Evolutionary conservation across 2,329 filamentous ascomycete genomes (phyloP).

Genomic region (Penicillium sp.): DNA sequence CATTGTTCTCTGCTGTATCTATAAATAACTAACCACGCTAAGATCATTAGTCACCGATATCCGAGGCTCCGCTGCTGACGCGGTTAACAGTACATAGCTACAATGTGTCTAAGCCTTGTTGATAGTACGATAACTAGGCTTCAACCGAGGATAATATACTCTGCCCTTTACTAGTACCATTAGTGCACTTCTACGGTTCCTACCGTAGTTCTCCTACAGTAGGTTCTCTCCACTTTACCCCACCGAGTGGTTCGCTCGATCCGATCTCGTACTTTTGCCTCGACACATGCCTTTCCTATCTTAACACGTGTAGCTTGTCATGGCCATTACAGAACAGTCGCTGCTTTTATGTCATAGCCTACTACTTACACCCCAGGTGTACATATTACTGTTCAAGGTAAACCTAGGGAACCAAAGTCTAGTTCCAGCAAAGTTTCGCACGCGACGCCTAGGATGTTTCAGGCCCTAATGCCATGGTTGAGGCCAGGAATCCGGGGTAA

Average conservation of each 20-base stretch:
- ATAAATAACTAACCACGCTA: conserved; percentile 7
- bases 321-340: not conserved
- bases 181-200: not conserved
- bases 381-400: not conserved
- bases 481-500: conserved; percentile 1
- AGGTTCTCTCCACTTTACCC: not conserved
- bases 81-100: not conserved
- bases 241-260: not conserved
- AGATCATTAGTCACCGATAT: not conserved
- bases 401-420: not conserved
- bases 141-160: not conserved
- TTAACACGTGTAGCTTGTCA: not conserved
- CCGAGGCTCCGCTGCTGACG: conserved; percentile 6
- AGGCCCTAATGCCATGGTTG: not conserved
- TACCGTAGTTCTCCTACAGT: not conserved
- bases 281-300: not conserved
- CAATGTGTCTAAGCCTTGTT: not conserved
- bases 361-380: not conserved
- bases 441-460: not conserved
- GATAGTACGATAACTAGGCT: not conserved
- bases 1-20: not conserved
- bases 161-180: not conserved
- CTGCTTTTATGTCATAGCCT: not conserved
- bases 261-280: conserved; percentile 1
- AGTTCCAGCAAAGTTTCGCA: not conserved